phyloP scores from a whole-genome alignment of 176 grass and related monocot species.

The Bolboschoenus planiculmis region DNA sequence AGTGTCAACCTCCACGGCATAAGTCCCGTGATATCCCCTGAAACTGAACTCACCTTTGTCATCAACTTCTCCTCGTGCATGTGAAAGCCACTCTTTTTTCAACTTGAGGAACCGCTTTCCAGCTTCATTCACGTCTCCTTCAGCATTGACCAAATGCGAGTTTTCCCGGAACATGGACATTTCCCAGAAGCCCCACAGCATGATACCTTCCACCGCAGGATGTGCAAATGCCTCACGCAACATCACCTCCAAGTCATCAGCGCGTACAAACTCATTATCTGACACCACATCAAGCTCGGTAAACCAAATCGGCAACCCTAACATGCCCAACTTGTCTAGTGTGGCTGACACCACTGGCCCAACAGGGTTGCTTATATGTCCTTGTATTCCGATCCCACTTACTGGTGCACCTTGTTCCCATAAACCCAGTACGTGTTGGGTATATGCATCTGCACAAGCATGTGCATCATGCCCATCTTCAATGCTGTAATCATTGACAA shows the following conservation, averaged over 20 bases:
- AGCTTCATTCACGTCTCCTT: conserved; percentile 63
- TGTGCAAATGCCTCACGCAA: conserved; percentile 73
- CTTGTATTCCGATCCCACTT: conserved; percentile 53
- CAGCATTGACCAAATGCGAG: conserved; percentile 57
- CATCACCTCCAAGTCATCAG: conserved; percentile 76
- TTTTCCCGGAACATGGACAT: conserved; percentile 58
- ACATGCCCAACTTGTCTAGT: conserved; percentile 44
- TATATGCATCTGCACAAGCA: conserved; percentile 61
- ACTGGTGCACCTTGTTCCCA: conserved; percentile 62
- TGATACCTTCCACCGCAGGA: conserved; percentile 69
- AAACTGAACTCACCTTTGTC: conserved; percentile 70
- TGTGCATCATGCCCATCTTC: conserved; percentile 48
- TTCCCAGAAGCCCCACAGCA: conserved; percentile 92
- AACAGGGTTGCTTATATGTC: conserved; percentile 52
- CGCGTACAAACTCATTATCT: conserved; percentile 60
- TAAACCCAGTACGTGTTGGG: conserved; percentile 56
- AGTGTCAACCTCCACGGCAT: conserved; percentile 45
- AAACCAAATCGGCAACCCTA: conserved; percentile 77
- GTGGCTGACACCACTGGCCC: conserved; percentile 38
- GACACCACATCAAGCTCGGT: conserved; percentile 84
- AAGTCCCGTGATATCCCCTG: conserved; percentile 50
- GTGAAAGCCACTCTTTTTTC: conserved; percentile 65
- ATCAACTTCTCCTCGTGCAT: conserved; percentile 30
- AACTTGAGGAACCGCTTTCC: conserved; percentile 39
- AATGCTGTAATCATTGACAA: conserved; percentile 92